These are phyloP conservation scores for Botryotinia calthae DNA, from an alignment of 2,329 filamentous ascomycete species.

Conservation along the genomic window DNA sequence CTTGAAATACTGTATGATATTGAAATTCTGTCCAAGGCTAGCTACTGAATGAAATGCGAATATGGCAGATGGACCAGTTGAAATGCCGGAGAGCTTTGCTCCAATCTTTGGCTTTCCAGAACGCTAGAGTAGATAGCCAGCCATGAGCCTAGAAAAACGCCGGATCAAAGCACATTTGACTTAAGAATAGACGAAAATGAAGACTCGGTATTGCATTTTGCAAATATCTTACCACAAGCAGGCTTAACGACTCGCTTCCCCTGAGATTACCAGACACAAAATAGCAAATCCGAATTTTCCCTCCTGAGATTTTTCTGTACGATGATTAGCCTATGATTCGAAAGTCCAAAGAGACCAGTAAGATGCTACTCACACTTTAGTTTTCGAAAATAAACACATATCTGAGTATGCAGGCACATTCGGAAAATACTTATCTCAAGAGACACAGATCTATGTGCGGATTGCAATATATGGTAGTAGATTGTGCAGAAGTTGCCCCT, in stretches of 20 bases:
- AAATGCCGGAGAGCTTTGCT: neutral
- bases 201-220: neutral
- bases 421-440: neutral
- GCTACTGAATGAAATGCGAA: neutral
- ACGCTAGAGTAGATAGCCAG: neutral
- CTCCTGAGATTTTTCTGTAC: neutral
- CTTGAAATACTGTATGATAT: neutral
- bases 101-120: neutral
- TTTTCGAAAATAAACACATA: neutral
- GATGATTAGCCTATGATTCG: neutral
- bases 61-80: neutral
- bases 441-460: neutral
- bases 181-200: neutral
- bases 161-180: too few relatives aligned
- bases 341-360: accelerated
- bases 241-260: neutral
- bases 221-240: neutral
- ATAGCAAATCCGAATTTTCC: neutral
- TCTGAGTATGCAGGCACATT: neutral
- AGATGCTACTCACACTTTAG: accelerated
- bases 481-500: neutral
- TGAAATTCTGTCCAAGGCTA: neutral
- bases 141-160: too few relatives aligned
- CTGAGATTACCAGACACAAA: neutral
- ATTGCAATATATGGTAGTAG: neutral